Evolutionary conservation across 768 basidiomycete genomes (phyloP).

Genomic region (Peribolospora kevripleyi): DNA sequence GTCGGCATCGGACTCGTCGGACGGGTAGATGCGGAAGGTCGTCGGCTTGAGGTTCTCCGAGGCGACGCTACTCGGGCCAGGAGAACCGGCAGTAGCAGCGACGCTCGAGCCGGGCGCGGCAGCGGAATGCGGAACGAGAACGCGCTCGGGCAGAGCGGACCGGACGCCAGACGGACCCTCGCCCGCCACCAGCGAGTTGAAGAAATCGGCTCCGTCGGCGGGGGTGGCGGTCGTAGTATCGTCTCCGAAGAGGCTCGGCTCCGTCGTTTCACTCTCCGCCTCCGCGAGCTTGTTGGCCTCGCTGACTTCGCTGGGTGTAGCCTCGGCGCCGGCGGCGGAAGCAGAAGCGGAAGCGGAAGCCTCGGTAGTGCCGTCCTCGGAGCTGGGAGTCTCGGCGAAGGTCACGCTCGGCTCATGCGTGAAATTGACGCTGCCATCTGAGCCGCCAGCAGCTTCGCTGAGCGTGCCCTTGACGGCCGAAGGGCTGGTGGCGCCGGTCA

Average conservation of each 20-base stretch:
- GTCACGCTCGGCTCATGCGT: slow-evolving; percentile 56
- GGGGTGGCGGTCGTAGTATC: slow-evolving; percentile 33
- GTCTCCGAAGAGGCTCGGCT: slow-evolving; percentile 67
- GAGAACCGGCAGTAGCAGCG: slow-evolving; percentile 78
- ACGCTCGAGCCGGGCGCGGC: slow-evolving; percentile 54
- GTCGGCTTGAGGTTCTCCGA: slow-evolving; percentile 45
- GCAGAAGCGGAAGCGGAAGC: slow-evolving; percentile 24
- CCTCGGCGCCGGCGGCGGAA: slow-evolving; percentile 33
- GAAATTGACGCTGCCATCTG: slow-evolving; percentile 4
- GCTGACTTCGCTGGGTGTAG: slow-evolving; percentile 34
- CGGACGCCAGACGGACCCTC: slow-evolving; percentile 23
- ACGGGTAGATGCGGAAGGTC: slow-evolving; percentile 73
- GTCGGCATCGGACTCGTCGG: slow-evolving; percentile 66
- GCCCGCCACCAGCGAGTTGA: slow-evolving; percentile 44
- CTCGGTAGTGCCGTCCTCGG: slow-evolving; percentile 11
- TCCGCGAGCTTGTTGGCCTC: slow-evolving; percentile 26
- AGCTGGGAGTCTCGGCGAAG: slow-evolving; percentile 39
- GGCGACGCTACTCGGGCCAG: slow-evolving; percentile 49
- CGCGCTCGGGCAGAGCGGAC: slow-evolving; percentile 21
- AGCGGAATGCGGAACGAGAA: slow-evolving; percentile 39
- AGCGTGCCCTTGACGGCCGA: neutral
- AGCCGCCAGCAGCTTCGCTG: neutral
- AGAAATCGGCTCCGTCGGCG: slow-evolving; percentile 47
- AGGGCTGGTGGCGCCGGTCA: slow-evolving; percentile 6
- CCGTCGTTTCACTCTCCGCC: slow-evolving; percentile 32